These are phyloP conservation scores for Trichosporon ovoides DNA, from an alignment of 1,284 basidiomycete species.

Conservation along the genomic window DNA sequence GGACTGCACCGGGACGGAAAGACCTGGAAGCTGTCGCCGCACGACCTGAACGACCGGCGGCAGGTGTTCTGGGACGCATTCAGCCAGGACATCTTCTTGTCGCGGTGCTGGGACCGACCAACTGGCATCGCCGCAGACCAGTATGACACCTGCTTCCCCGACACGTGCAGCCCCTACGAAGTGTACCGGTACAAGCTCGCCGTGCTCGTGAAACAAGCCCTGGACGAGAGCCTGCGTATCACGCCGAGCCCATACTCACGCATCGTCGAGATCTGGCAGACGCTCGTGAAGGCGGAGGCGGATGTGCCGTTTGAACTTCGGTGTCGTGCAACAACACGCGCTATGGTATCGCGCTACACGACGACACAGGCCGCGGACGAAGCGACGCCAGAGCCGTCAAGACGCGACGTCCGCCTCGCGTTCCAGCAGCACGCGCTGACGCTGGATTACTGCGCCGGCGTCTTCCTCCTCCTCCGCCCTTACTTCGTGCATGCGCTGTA, in stretches of 20 bases:
- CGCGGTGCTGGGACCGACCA: slow-evolving; percentile 9
- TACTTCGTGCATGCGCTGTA: slow-evolving; percentile 37
- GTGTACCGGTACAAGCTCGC: slow-evolving; percentile 8
- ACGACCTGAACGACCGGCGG: slow-evolving; percentile 24
- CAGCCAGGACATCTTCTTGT: slow-evolving; percentile 28
- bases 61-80: slow-evolving; percentile 33
- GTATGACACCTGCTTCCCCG: slow-evolving; percentile 7
- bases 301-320: slow-evolving; percentile 25
- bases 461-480: slow-evolving; percentile 31
- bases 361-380: slow-evolving; percentile 17
- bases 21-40: slow-evolving; percentile 19
- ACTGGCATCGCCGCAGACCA: slow-evolving; percentile 7
- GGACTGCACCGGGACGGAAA: slow-evolving; percentile 27
- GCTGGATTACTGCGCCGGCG: slow-evolving; percentile 27
- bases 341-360: slow-evolving; percentile 25
- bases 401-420: slow-evolving; percentile 23
- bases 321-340: slow-evolving; percentile 24
- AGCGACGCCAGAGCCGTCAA: slow-evolving; percentile 22
- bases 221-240: slow-evolving; percentile 6
- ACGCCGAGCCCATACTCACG: slow-evolving; percentile 1
- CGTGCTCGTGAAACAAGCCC: slow-evolving; percentile 3
- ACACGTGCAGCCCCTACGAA: slow-evolving; percentile 5
- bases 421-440: slow-evolving; percentile 33
- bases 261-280: slow-evolving; percentile 9
- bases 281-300: neutral